These are phyloP conservation scores for Dactylellina haptotyla DNA, from an alignment of 2,329 filamentous ascomycete genomes.

Conservation along the genomic window DNA sequence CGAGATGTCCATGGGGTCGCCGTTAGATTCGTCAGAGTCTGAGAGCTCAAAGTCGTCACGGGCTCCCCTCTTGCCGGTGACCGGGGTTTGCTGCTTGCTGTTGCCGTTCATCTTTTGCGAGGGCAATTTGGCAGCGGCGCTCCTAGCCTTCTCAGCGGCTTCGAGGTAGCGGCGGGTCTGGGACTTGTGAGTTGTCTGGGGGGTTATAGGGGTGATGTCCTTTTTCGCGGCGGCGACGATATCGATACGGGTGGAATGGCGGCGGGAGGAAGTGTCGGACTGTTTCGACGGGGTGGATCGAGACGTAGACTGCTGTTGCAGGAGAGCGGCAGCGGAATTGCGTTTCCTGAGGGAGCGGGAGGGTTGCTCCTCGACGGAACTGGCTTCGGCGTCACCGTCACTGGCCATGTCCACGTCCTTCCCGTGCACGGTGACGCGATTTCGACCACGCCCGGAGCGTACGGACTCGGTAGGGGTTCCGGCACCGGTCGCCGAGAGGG, in stretches of 20 bases:
- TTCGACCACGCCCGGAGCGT: slow-evolving; percentile 39
- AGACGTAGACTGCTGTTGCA: slow-evolving; percentile 39
- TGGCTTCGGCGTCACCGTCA: slow-evolving; percentile 45
- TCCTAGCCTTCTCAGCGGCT: slow-evolving; percentile 49
- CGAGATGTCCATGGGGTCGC: slow-evolving; percentile 51
- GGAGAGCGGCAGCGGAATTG: slow-evolving; percentile 50
- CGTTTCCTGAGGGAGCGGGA: slow-evolving; percentile 46
- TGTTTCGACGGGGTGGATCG: slow-evolving; percentile 47
- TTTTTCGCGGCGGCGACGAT: slow-evolving; percentile 49
- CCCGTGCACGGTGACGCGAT: slow-evolving; percentile 53
- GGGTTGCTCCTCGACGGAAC: slow-evolving; percentile 44
- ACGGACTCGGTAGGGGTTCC: slow-evolving; percentile 49
- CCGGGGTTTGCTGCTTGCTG: slow-evolving; percentile 43
- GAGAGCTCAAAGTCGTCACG: slow-evolving; percentile 44
- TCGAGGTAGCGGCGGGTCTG: slow-evolving; percentile 44
- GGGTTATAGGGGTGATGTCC: slow-evolving; percentile 39
- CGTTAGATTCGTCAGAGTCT: slow-evolving; percentile 48
- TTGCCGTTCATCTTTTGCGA: slow-evolving; percentile 39
- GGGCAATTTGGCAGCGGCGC: slow-evolving; percentile 45
- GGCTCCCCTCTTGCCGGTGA: slow-evolving; percentile 18
- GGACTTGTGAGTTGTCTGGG: slow-evolving; percentile 42
- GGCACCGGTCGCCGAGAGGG: slow-evolving; percentile 49
- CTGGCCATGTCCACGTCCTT: slow-evolving; percentile 54
- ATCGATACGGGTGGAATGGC: slow-evolving; percentile 51
- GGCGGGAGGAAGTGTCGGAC: slow-evolving; percentile 42